These are phyloP conservation scores for Amyloporia xantha DNA, from an alignment of 768 basidiomycete genomes.

Conservation along the genomic window DNA sequence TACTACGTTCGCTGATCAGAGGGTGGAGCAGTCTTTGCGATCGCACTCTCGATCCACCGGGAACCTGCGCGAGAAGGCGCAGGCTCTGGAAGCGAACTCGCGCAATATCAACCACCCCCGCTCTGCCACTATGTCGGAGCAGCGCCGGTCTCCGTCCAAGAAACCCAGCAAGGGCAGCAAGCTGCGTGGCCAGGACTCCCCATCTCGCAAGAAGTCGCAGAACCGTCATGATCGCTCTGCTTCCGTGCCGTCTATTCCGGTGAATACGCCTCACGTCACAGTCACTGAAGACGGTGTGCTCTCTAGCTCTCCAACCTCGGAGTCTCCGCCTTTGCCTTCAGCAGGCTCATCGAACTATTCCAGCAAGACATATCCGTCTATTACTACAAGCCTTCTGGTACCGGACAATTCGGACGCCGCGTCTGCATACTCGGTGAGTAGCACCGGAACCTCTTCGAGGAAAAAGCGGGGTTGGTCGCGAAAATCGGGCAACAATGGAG, in stretches of 20 bases:
- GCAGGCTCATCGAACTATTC: background rate
- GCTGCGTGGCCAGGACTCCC: constrained; percentile 1
- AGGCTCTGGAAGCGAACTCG: background rate
- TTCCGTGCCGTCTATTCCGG: constrained; percentile 1
- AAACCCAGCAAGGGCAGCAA: constrained; percentile 16
- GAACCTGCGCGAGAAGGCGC: constrained; percentile 13
- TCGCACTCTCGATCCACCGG: constrained; percentile 15
- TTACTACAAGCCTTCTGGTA: constrained; percentile 11
- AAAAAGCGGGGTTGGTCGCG: background rate
- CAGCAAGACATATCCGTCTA: background rate
- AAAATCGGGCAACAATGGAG: background rate
- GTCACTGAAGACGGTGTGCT: constrained; percentile 2
- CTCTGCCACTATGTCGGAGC: constrained; percentile 14
- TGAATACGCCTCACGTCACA: background rate
- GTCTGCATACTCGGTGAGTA: background rate
- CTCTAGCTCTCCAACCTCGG: background rate
- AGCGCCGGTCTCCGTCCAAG: constrained; percentile 3
- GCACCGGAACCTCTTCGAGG: background rate
- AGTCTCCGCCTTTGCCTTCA: background rate
- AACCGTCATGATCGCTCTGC: constrained; percentile 3
- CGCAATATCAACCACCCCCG: constrained; percentile 12
- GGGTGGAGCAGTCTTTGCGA: constrained; percentile 8
- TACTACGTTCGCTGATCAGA: constrained; percentile 15
- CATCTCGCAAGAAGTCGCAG: background rate
- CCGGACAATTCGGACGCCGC: constrained; percentile 8